Base-by-base conservation (phyloP, 1,284 basidiomycete species). In the Cutaneotrichosporon sp. region DNA sequence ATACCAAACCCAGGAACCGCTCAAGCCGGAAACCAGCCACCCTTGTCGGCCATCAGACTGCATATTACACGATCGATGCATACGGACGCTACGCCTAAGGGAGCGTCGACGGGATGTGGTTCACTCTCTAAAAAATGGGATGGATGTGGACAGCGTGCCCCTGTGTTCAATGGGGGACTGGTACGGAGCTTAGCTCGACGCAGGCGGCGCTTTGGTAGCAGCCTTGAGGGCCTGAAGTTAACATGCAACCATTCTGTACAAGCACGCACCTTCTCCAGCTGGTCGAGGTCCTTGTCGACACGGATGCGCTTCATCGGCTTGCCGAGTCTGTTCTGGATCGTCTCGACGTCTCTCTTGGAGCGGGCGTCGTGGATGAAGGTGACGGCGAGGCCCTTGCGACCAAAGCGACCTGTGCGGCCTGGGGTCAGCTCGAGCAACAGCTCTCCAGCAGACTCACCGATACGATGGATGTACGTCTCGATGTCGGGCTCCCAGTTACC, bases 401-500 rank as follows among this genome's bases (percentile, higher is more conserved):
- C 94, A 78, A 97, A 97, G 56, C 94, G 89, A 66, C 95, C 94
- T 56, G 94, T 97, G 62, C 94, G 90, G 61, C 93, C 92, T 67
- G 52, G 6, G 5, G 60, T 64, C 31, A 64, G 61, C 38, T 13
- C 14, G 16, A 2, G 14, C 14, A 26, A 6, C 22, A 26, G 40
- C 9, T 13, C 13, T 36, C 16, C 4, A 40, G 4, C n/a, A 22
- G 11, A 82, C 88, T 61, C 65, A 92, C 95, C 96, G 67, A 99
- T 99, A 69, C 97, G 89, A 82, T 99, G 97, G 64, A 99, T 89
- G 78, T 99, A 99, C 0, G 96, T 99, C 83, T 99, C 97, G 36
- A 95, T 84, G 79, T 99, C 97, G 0, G 94, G 92, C 66, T 77
- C 69, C 79, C 60, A 73, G 31, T 62, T 56, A 21, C 69, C 70